These are phyloP conservation scores for Epichloe festucae DNA, from an alignment of 2,329 filamentous ascomycete species.

Conservation along the genomic window DNA sequence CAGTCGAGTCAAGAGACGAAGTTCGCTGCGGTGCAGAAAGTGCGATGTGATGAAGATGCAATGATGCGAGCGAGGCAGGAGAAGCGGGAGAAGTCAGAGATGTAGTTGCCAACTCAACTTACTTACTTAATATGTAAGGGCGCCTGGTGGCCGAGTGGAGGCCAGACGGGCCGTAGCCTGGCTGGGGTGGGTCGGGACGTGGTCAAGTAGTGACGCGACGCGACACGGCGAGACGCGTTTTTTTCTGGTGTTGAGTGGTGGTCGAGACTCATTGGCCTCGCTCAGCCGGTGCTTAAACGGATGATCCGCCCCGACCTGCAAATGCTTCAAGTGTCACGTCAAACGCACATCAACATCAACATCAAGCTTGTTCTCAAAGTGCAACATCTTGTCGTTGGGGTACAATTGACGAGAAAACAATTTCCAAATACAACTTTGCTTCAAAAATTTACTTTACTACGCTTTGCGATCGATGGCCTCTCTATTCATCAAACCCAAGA, in stretches of 20 bases:
- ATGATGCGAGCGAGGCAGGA: neutral
- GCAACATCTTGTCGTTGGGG: too few relatives aligned
- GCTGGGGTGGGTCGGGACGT: neutral
- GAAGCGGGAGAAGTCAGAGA: conserved; percentile 2
- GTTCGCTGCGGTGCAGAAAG: neutral
- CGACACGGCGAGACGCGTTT: conserved; percentile 1
- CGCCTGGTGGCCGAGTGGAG: conserved; percentile 1
- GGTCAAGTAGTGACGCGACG: neutral
- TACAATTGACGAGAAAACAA: too few relatives aligned
- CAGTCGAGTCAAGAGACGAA: neutral
- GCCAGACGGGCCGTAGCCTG: neutral
- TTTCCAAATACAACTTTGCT: neutral
- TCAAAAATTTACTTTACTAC: neutral
- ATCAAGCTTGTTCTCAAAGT: too few relatives aligned
- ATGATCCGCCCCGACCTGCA: too few relatives aligned
- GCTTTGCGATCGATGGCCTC: conserved; percentile 14
- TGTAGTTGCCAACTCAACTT: neutral
- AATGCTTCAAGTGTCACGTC: too few relatives aligned
- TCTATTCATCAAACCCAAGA: conserved; percentile 17
- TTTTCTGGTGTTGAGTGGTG: neutral
- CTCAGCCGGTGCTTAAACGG: too few relatives aligned
- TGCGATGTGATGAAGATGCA: neutral
- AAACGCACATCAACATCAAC: too few relatives aligned
- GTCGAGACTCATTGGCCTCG: too few relatives aligned
- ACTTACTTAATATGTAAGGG: neutral